Evolutionary conservation across 192 early-diverging fungal genomes (phyloP).

Genomic region (Podila verticillata): DNA sequence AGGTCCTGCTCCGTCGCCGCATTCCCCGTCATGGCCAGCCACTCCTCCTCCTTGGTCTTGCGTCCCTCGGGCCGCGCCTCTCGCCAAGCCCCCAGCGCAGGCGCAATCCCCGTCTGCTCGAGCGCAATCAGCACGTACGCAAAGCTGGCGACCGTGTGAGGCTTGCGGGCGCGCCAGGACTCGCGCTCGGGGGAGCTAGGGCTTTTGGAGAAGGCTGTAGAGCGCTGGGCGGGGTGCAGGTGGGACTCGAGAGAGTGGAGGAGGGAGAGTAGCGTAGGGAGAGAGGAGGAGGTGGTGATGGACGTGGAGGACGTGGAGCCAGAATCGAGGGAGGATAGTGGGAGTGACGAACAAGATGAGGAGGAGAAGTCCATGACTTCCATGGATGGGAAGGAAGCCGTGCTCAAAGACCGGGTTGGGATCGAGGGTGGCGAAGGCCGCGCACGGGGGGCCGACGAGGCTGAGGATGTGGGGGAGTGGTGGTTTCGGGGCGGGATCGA

Average conservation of each 20-base stretch:
- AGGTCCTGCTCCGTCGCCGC: constrained; percentile 21
- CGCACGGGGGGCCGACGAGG: background rate
- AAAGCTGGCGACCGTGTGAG: constrained; percentile 25
- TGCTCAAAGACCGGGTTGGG: background rate
- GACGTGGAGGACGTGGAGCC: too few relatives aligned
- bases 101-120: constrained; percentile 25
- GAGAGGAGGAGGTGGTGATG: too few relatives aligned
- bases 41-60: constrained; percentile 18
- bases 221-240: background rate
- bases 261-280: background rate
- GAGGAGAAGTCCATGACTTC: background rate
- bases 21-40: constrained; percentile 33
- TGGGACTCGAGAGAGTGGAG: constrained; percentile 28
- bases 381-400: background rate
- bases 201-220: background rate
- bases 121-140: constrained; percentile 39
- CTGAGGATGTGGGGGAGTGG: background rate
- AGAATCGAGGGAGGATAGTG: too few relatives aligned
- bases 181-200: background rate
- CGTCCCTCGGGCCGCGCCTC: background rate
- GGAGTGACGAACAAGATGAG: too few relatives aligned
- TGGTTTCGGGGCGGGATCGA: background rate
- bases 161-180: constrained; percentile 17
- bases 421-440: background rate
- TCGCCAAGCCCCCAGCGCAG: constrained; percentile 21